These are phyloP conservation scores for Yarrowia keelungensis DNA, from an alignment of 805 yeast species.

Conservation along the genomic window DNA sequence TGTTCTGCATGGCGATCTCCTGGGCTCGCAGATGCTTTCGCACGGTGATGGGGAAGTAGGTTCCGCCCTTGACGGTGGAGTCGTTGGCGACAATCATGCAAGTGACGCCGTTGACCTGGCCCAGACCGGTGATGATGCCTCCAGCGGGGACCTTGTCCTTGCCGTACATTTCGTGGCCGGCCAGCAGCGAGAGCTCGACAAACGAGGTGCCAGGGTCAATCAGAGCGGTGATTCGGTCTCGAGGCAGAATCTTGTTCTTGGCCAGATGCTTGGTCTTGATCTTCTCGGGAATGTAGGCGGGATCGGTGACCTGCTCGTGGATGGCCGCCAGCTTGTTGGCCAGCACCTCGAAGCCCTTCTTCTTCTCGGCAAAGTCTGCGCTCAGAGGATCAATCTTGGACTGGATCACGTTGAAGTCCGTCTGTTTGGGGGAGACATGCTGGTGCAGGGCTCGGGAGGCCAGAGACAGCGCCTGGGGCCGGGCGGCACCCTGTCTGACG, in stretches of 20 bases:
- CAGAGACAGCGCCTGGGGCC: slow-evolving; percentile 2
- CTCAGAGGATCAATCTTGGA: slow-evolving; percentile 44
- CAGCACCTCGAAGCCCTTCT: slow-evolving; percentile 43
- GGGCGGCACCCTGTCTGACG: slow-evolving; percentile 7
- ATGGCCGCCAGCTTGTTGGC: slow-evolving; percentile 41
- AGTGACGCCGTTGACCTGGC: slow-evolving; percentile 47
- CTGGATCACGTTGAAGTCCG: slow-evolving; percentile 42
- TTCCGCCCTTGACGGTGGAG: slow-evolving; percentile 49
- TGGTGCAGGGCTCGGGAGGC: slow-evolving; percentile 17
- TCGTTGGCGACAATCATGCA: slow-evolving; percentile 49
- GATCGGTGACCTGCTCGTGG: slow-evolving; percentile 43
- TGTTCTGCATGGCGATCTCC: slow-evolving; percentile 48
- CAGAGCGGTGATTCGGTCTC: slow-evolving; percentile 47
- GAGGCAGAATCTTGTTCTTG: slow-evolving; percentile 47
- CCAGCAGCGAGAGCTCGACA: slow-evolving; percentile 47
- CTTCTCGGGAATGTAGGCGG: slow-evolving; percentile 47
- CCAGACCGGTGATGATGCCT: slow-evolving; percentile 49
- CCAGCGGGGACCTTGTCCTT: slow-evolving; percentile 49
- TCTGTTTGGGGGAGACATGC: slow-evolving; percentile 36
- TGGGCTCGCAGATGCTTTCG: slow-evolving; percentile 49
- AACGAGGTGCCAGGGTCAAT: slow-evolving; percentile 48
- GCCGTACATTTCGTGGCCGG: slow-evolving; percentile 48
- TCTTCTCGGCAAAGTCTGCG: slow-evolving; percentile 44
- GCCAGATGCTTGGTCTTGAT: slow-evolving; percentile 46
- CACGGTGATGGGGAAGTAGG: slow-evolving; percentile 50